These are phyloP conservation scores for Chrysanthemum lavandulifolium DNA, from an alignment of 129 eudicot species.

Conservation along the genomic window DNA sequence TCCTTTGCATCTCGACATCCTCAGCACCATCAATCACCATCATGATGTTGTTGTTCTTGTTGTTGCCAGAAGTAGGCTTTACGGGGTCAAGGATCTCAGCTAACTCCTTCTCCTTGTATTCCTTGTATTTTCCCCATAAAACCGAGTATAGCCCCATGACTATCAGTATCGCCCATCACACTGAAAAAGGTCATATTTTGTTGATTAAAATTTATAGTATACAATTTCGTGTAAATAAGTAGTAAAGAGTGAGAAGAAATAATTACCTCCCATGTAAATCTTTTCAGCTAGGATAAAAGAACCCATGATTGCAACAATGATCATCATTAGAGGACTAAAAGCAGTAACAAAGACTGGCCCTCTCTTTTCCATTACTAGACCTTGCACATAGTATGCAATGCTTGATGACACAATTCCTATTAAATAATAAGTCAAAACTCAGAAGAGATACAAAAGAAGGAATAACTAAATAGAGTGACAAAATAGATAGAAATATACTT, in stretches of 20 bases:
- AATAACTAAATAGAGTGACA: not conserved
- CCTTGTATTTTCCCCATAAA: slow-evolving; percentile 94
- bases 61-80: slow-evolving; percentile 37
- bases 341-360: slow-evolving; percentile 97
- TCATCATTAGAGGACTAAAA: slow-evolving; percentile 95
- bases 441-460: not conserved
- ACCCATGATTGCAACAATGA: slow-evolving; percentile 96
- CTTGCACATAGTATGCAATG: slow-evolving; percentile 97
- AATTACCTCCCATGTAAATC: slow-evolving; percentile 81
- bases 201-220: not conserved
- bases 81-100: slow-evolving; percentile 61
- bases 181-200: slow-evolving; percentile 30
- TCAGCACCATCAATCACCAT: slow-evolving; percentile 39
- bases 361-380: slow-evolving; percentile 85
- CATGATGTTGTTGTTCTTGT: slow-evolving; percentile 18
- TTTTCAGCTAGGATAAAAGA: slow-evolving; percentile 89
- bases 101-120: slow-evolving; percentile 63
- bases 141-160: slow-evolving; percentile 84
- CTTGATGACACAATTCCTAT: slow-evolving; percentile 90
- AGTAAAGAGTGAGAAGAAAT: not conserved
- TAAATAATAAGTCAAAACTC: not conserved
- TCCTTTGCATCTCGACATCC: slow-evolving; percentile 48
- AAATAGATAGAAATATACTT: slow-evolving; percentile 24
- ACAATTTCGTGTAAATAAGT: not conserved
- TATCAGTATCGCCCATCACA: slow-evolving; percentile 59